Conservation (phyloP, 371 early-diverging fungal species). For the Chytridium lagenaria region DNA sequence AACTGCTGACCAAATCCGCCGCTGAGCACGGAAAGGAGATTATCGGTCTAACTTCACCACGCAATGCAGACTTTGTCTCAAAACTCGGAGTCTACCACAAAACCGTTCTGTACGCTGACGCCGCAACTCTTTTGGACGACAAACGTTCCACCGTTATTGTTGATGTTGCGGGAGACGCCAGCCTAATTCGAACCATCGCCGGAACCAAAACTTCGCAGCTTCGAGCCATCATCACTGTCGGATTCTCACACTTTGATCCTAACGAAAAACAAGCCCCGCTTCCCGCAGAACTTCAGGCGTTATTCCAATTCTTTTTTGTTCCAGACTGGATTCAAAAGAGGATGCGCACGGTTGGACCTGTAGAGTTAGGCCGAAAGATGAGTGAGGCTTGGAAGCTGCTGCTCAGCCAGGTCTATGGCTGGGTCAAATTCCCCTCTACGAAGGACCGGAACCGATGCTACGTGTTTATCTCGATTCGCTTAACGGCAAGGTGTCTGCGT, state of each 20-base stretch:
- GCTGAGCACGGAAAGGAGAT: not conserved
- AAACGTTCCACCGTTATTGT: constrained; percentile 13
- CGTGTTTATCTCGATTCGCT: constrained; percentile 16
- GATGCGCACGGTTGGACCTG: constrained; percentile 10
- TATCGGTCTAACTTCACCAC: constrained; percentile 35
- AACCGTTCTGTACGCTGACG: constrained; percentile 40
- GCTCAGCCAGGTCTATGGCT: constrained; percentile 1
- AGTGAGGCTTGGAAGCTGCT: constrained; percentile 18
- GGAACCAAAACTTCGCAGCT: not conserved
- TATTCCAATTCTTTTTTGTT: constrained; percentile 24
- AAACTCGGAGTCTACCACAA: constrained; percentile 32
- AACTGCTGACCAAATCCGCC: constrained; percentile 2
- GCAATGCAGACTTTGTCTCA: constrained; percentile 23
- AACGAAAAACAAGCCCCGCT: not conserved
- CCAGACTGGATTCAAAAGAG: constrained; percentile 23
- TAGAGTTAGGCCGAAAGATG: constrained; percentile 1
- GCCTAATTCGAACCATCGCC: not conserved
- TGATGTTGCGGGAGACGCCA: constrained; percentile 37
- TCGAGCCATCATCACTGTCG: constrained; percentile 21
- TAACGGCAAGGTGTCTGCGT: constrained; percentile 10
- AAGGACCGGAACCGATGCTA: not conserved
- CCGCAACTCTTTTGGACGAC: constrained; percentile 42
- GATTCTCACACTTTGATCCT: constrained; percentile 29
- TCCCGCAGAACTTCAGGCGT: not conserved
- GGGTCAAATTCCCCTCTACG: constrained; percentile 6